phyloP scores from a whole-genome alignment of 2,329 filamentous ascomycete species.

The Colletotrichum viniferum region DNA sequence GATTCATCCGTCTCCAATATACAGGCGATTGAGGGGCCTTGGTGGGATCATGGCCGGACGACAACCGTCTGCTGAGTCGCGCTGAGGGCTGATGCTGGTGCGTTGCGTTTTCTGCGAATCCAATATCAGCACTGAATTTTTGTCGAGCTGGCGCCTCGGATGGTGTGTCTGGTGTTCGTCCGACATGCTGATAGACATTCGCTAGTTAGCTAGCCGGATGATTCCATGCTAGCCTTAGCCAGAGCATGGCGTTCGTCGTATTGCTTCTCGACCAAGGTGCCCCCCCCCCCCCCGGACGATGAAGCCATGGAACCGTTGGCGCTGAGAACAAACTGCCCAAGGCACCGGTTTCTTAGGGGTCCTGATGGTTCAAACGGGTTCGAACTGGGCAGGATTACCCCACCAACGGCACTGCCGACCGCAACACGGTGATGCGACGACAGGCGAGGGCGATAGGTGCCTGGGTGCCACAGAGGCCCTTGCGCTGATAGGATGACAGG shows the following conservation, averaged over 20 bases:
- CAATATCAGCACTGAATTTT: not conserved
- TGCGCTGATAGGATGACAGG: constrained; percentile 4
- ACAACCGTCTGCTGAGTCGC: constrained; percentile 4
- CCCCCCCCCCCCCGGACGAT: not conserved
- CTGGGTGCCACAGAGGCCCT: not conserved
- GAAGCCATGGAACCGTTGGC: not conserved
- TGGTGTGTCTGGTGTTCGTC: not conserved
- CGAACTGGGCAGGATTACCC: not conserved
- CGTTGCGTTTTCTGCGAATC: not conserved
- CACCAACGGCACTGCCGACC: constrained; percentile 14
- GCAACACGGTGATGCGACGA: not conserved
- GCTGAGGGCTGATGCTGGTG: not conserved
- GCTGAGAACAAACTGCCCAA: not conserved
- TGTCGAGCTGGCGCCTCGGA: not conserved
- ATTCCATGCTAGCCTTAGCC: not conserved
- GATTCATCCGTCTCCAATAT: not conserved
- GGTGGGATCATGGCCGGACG: constrained; percentile 1
- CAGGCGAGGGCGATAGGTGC: not conserved
- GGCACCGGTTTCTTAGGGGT: not conserved
- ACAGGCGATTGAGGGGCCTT: constrained; percentile 1
- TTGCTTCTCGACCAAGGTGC: not conserved
- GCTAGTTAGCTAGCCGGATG: not conserved
- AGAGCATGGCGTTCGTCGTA: not conserved
- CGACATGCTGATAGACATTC: not conserved
- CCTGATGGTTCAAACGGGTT: not conserved